Percentiles rank a stretch among this genome's conserved stretches.
phyloP scores from a whole-genome alignment of 805 yeast genomes.

The Zygotorulaspora sp. region DNA sequence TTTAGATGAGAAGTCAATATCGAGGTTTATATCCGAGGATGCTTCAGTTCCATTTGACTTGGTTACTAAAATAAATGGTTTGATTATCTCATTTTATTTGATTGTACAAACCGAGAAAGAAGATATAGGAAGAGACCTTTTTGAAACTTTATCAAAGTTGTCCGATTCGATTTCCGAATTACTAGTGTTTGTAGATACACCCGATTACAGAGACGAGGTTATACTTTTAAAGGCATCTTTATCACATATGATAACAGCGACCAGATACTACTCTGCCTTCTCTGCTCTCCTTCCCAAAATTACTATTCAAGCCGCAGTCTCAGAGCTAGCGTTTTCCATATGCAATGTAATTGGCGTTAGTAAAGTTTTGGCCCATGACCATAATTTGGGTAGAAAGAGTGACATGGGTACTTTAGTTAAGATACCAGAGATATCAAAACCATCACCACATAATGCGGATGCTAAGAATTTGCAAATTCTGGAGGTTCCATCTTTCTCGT shows the following conservation, averaged over 20 bases:
- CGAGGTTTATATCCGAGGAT: conserved; percentile 12
- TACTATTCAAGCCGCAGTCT: conserved; percentile 68
- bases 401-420: conserved; percentile 2
- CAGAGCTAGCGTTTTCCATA: conserved; percentile 64
- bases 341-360: conserved; percentile 50
- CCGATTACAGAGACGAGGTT: conserved; percentile 39
- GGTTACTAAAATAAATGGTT: conserved; percentile 10
- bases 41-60: conserved; percentile 21
- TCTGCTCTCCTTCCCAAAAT: conserved; percentile 61
- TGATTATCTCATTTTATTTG: conserved; percentile 12
- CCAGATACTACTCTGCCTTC: conserved; percentile 67
- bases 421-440: conserved; percentile 2
- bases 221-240: conserved; percentile 58
- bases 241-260: conserved; percentile 69
- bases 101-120: conserved; percentile 6
- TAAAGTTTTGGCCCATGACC: conserved; percentile 7
- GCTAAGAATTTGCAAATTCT: conserved; percentile 6
- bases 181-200: conserved; percentile 19
- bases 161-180: conserved; percentile 23
- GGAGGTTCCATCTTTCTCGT: conserved; percentile 4
- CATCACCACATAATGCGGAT: conserved; percentile 1
- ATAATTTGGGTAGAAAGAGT: background rate
- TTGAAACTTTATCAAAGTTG: conserved; percentile 25
- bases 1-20: conserved; percentile 11
- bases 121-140: conserved; percentile 19